These are phyloP conservation scores for Lactarius quietus DNA, from an alignment of 768 basidiomycete genomes.

Conservation along the genomic window DNA sequence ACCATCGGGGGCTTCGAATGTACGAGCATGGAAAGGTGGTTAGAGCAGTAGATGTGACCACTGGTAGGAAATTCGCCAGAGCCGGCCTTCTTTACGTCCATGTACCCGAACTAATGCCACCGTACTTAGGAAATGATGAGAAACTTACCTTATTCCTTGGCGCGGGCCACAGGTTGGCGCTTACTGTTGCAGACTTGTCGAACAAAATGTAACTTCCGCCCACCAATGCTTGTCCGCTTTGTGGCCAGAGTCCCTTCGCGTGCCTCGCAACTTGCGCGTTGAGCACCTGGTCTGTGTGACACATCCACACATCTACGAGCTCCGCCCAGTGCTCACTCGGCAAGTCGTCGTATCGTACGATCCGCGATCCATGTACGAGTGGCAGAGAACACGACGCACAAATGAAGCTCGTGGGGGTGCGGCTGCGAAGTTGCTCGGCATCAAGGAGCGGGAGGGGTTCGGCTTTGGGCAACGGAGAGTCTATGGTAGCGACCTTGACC, in stretches of 20 bases:
- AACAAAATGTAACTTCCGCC: slow-evolving; percentile 89
- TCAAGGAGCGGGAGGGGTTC: slow-evolving; percentile 54
- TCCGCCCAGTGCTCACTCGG: slow-evolving; percentile 98
- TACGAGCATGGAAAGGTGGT: slow-evolving; percentile 13
- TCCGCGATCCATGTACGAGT: slow-evolving; percentile 49
- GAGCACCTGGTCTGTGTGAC: slow-evolving; percentile 85
- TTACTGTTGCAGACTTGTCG: slow-evolving; percentile 53
- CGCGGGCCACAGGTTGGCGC: slow-evolving; percentile 46
- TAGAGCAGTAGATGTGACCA: slow-evolving; percentile 41
- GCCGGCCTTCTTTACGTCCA: slow-evolving; percentile 95
- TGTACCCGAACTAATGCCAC: slow-evolving; percentile 7
- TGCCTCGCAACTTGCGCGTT: slow-evolving; percentile 62
- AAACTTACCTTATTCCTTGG: slow-evolving; percentile 55
- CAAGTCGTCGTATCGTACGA: slow-evolving; percentile 68
- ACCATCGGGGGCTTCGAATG: slow-evolving; percentile 59
- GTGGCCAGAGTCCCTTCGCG: slow-evolving; percentile 77
- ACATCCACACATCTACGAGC: slow-evolving; percentile 98
- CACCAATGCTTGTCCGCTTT: slow-evolving; percentile 66
- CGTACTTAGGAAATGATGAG: neutral
- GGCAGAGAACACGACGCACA: slow-evolving; percentile 81
- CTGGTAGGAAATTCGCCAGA: slow-evolving; percentile 57
- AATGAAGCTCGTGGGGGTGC: slow-evolving; percentile 61
- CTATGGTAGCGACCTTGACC: slow-evolving; percentile 54
- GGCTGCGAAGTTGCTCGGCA: slow-evolving; percentile 55
- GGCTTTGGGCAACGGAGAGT: slow-evolving; percentile 22